phyloP scores from a whole-genome alignment of 257 asterid genomes.

The Penstemon eatonii region DNA sequence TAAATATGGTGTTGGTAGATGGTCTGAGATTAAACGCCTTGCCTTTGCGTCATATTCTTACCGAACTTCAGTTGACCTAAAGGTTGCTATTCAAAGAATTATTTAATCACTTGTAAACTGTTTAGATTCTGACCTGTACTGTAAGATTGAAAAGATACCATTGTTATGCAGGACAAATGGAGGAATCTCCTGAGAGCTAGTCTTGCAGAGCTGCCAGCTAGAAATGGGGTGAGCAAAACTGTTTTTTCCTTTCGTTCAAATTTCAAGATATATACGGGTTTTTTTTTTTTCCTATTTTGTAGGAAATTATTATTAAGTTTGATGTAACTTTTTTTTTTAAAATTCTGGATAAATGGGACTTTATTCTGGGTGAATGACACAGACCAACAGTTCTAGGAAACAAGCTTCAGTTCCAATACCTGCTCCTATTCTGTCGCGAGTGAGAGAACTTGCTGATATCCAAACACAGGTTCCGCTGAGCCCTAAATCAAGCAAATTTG shows the following conservation, averaged over 20 bases:
- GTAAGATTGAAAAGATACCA: constrained; percentile 9
- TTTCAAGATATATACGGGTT: constrained; percentile 2
- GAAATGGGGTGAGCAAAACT: constrained; percentile 66
- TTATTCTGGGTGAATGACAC: constrained; percentile 28
- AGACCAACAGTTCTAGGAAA: constrained; percentile 62
- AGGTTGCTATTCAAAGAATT: constrained; percentile 48
- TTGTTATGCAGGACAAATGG: constrained; percentile 85
- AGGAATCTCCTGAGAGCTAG: constrained; percentile 95
- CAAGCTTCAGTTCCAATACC: constrained; percentile 75
- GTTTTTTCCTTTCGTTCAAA: constrained; percentile 2
- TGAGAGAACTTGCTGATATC: constrained; percentile 82
- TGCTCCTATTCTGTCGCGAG: constrained; percentile 68
- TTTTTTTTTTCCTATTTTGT: background rate
- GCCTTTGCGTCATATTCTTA: constrained; percentile 83
- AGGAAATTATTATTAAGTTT: background rate
- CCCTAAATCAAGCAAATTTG: constrained; percentile 43
- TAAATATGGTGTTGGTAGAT: constrained; percentile 89
- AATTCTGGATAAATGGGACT: no score
- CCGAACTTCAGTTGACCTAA: constrained; percentile 95
- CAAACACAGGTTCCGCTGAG: constrained; percentile 56
- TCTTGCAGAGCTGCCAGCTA: constrained; percentile 67
- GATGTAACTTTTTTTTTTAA: no score
- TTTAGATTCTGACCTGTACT: background rate
- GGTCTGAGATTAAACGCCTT: constrained; percentile 95
- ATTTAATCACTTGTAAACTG: constrained; percentile 9